Base-by-base conservation (phyloP, 163 green algal genomes). In the Coccomyxa subellipsoidea region DNA sequence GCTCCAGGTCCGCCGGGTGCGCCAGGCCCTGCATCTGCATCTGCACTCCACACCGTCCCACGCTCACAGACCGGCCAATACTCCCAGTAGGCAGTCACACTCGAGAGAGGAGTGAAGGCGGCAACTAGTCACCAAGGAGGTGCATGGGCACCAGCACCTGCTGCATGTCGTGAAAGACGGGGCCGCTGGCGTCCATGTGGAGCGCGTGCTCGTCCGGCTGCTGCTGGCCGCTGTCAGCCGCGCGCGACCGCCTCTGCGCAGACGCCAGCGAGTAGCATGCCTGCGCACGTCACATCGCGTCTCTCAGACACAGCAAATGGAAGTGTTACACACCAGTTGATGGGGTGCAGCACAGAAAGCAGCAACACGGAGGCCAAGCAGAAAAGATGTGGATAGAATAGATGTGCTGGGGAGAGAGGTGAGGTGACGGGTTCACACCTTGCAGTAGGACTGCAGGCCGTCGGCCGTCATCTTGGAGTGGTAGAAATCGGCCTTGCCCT, bases 361-460 rank as follows among this genome's bases (percentile, higher is more conserved):
- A 59, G 9, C 53, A 9, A 54, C 34, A 39, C 4, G 36, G 54
- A 27, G 39, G 72, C 35, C 34, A 25, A n/a, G 72, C 72, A 38
- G 72, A 36, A 39, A 34, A 23, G 47, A 59, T 59, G 47, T 78
- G 34, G 23, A n/a, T n/a, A 38, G 72, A 36, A 39, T 25, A 23
- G 47, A 59, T 59, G 47, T 78, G 34, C 21, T 59, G 21, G 27
- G 66, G 1, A 36, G 27, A 73, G 1, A 36, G 25, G 53, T 81
- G 69, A 23, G 7, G 18, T 18, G 32, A 32, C 8, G 8, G 1
- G 32, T 4, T 53, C 75, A 81, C 9, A 38, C 38, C 69, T 85
- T 85, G 81, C 81, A 85, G 76, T 85, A 85, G 36, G 32, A 71
- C 81, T 85, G 81, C 81, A 85, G 81, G n/a, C 81, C 81, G 25